Base-by-base conservation (phyloP, 768 basidiomycete species). In the Serendipita indica region DNA sequence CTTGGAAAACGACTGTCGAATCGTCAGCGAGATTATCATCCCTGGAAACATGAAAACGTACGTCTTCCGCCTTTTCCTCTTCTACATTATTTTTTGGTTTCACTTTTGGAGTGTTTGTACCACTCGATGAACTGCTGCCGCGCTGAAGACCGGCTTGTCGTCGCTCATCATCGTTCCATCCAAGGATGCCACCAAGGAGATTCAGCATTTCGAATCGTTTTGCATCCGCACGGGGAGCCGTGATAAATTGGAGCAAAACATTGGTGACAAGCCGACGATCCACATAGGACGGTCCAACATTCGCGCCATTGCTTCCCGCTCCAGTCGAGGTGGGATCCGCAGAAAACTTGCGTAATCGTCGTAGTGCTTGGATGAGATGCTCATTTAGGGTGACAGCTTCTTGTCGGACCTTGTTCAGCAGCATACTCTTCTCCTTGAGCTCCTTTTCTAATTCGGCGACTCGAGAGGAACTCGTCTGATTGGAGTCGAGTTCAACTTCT, bases 371-470 rank as follows among this genome's bases (percentile, higher is more conserved):
- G 65, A 92, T 96, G 10, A 99, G 76, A 66, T 99, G 96, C 67
- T 98, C 96, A 64, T 98, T 98, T 68, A 93, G 83, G 60, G 97
- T 94, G 13, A 99, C 91, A 56, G 86, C 94, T 78, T 99, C 94
- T 65, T 98, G 94, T 46, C 93, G 79, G 60, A 97, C 75, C 69
- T 98, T 98, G 46, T 85, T 87, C n/a, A 96, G 88, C 12, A 96
- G 76, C n/a, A 89, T 72, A 59, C 83, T 85, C 78, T 99, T 98
- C 70, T 98, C 94, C 70, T 91, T 96, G 49, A 96, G 75, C 65
- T 98, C 90, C 67, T 85, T 85, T 69, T 93, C 86, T 2, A 98
- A 72, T 43, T 82, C 80, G 39, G 80, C 77, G 3, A 85, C 82
- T 39, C 80, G 77, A 1, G 80, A 75, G 1, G 79, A 78, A 67